These are phyloP conservation scores for Rhizophora apiculata DNA, from an alignment of 345 rosid genomes.

Conservation along the genomic window DNA sequence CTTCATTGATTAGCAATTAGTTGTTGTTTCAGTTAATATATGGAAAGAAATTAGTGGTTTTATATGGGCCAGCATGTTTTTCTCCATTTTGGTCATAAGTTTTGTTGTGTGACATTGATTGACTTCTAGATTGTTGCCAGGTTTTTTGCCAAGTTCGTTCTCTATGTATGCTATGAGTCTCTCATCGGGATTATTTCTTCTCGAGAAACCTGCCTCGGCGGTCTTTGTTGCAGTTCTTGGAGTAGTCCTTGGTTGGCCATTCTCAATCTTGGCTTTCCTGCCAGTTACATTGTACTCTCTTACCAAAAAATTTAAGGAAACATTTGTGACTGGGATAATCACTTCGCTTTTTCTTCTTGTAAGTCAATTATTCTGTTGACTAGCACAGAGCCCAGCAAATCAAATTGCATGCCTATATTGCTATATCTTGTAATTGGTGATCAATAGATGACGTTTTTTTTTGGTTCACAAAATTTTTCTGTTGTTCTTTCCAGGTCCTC, in stretches of 20 bases:
- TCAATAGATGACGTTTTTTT: background rate
- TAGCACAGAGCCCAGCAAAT: background rate
- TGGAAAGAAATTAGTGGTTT: too few relatives aligned
- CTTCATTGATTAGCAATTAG: background rate
- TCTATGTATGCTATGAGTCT: conserved; percentile 98
- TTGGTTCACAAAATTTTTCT: background rate
- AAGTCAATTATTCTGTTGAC: conserved; percentile 30
- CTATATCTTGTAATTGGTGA: too few relatives aligned
- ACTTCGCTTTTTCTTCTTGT: conserved; percentile 62
- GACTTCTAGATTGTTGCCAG: conserved; percentile 32
- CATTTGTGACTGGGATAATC: conserved; percentile 64
- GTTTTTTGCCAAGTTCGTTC: conserved; percentile 97
- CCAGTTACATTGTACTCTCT: conserved; percentile 68
- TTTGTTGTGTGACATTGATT: background rate
- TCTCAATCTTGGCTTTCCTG: conserved; percentile 86
- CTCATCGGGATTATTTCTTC: conserved; percentile 82
- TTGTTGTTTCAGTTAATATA: background rate
- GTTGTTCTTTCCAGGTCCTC: conserved; percentile 52
- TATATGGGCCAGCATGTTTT: background rate
- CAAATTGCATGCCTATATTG: conserved; percentile 2
- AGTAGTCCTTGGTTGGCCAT: conserved; percentile 97
- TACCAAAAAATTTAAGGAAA: conserved; percentile 58
- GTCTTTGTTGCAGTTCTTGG: conserved; percentile 75
- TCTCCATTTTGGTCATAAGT: background rate
- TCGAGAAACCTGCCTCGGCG: conserved; percentile 66